Percentiles rank a stretch among this genome's conserved stretches.
Conservation (phyloP, 805 yeast species). For the Ogataea wickerhamii region DNA sequence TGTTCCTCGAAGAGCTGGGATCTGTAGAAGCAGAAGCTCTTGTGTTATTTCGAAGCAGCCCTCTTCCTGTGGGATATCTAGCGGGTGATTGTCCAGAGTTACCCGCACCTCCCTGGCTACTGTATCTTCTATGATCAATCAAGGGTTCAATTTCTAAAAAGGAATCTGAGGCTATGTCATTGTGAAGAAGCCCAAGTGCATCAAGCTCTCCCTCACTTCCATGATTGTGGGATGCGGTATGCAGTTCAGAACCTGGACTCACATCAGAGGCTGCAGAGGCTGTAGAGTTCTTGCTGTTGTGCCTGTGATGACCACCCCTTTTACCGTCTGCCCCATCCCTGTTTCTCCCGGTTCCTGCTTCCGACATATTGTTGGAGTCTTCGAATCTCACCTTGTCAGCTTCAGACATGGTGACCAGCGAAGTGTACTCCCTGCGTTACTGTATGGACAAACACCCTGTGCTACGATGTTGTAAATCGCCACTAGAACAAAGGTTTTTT, state of each 20-base stretch:
- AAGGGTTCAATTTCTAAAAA: slow-evolving; percentile 18
- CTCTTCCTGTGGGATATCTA: background rate
- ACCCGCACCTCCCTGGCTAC: slow-evolving; percentile 2
- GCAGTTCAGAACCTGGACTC: background rate
- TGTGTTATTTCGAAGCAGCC: background rate
- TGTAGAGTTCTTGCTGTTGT: slow-evolving; percentile 5
- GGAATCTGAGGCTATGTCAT: slow-evolving; percentile 22
- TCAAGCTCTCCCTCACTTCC: slow-evolving; percentile 23
- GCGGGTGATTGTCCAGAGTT: background rate
- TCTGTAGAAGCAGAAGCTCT: background rate
- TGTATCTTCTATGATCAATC: slow-evolving; percentile 25
- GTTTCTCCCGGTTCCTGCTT: background rate
- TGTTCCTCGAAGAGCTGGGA: background rate
- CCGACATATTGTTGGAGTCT: background rate
- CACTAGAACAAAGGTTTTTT: too few species aligned
- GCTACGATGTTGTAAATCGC: too few species aligned
- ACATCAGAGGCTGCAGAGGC: slow-evolving; percentile 1
- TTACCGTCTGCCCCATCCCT: background rate
- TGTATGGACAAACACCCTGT: too few species aligned
- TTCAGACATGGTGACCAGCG: slow-evolving; percentile 1
- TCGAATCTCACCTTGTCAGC: slow-evolving; percentile 6
- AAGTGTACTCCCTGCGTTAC: too few species aligned
- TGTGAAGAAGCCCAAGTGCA: slow-evolving; percentile 28
- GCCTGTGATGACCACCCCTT: background rate
- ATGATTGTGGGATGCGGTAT: background rate